These are phyloP conservation scores for Neospora caninum DNA, from an alignment of 169 alveolate species.

Conservation along the genomic window DNA sequence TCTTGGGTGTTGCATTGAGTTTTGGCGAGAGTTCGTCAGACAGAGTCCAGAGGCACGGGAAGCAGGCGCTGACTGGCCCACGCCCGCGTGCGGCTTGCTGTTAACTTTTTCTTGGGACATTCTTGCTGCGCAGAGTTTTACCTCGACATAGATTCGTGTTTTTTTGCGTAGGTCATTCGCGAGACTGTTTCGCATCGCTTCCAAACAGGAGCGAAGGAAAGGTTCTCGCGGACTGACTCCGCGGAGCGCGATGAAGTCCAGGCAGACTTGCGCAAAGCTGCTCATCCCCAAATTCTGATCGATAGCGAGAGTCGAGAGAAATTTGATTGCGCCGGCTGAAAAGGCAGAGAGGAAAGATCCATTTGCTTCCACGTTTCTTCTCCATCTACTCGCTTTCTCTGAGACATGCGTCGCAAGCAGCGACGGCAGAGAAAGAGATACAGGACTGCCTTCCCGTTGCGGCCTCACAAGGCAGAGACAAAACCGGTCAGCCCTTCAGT, in stretches of 20 bases:
- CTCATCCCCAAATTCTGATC: neutral
- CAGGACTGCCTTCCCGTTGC: too few species aligned
- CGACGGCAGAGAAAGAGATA: too few species aligned
- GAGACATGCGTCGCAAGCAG: too few species aligned
- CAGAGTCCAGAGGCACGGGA: neutral
- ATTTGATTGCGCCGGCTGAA: neutral
- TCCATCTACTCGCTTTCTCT: too few species aligned
- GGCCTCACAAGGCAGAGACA: too few species aligned
- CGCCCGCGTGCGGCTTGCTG: neutral
- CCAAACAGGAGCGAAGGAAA: neutral
- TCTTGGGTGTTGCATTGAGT: too few species aligned
- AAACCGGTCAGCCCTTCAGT: too few species aligned
- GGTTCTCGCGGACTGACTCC: conserved; percentile 16
- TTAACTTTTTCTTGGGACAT: too few species aligned
- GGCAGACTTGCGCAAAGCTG: neutral
- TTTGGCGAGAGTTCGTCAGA: too few species aligned
- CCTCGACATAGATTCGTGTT: conserved; percentile 38
- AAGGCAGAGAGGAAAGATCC: neutral
- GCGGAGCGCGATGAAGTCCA: neutral
- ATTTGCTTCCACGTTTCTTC: too few species aligned
- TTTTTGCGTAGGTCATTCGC: neutral
- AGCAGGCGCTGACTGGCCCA: too few species aligned
- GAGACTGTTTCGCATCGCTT: neutral
- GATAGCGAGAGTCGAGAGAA: neutral
- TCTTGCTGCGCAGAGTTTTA: neutral